Conservation (phyloP, 768 basidiomycete species). For the Leccinum rimulosum region DNA sequence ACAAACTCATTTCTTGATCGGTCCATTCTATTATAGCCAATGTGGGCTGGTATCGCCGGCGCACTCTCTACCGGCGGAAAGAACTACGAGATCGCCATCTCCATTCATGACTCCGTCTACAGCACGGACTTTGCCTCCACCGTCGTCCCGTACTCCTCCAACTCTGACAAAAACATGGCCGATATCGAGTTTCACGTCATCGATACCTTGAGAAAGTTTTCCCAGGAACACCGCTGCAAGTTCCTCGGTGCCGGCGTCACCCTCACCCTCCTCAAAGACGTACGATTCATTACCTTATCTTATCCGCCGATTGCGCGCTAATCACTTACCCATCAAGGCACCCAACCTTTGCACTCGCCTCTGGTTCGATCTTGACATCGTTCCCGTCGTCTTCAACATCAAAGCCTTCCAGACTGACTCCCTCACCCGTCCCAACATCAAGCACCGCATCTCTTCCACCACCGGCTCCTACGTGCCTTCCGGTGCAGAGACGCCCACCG, state of each 20-base stretch:
- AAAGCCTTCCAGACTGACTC: conserved; percentile 81
- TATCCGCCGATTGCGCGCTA: conserved; percentile 14
- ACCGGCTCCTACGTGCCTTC: conserved; percentile 77
- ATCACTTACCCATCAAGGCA: conserved; percentile 43
- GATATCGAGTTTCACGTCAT: conserved; percentile 65
- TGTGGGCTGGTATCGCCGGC: conserved; percentile 85
- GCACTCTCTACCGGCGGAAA: conserved; percentile 55
- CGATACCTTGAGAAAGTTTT: conserved; percentile 67
- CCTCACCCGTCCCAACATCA: conserved; percentile 72
- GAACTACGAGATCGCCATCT: conserved; percentile 69
- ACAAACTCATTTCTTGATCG: conserved; percentile 11
- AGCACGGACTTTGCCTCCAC: conserved; percentile 72
- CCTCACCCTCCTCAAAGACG: conserved; percentile 66
- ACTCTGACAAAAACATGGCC: conserved; percentile 53
- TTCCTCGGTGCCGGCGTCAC: conserved; percentile 84
- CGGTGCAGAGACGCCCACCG: conserved; percentile 72
- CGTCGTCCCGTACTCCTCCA: conserved; percentile 47
- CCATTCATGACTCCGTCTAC: conserved; percentile 84
- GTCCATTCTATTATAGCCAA: conserved; percentile 49
- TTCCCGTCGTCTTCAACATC: conserved; percentile 84
- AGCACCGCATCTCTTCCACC: conserved; percentile 79
- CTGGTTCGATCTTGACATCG: conserved; percentile 81
- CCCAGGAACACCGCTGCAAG: conserved; percentile 77
- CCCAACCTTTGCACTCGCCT: conserved; percentile 85
- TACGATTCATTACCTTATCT: conserved; percentile 25